These are phyloP conservation scores for Corylus americana DNA, from an alignment of 306 rosid genomes.

Conservation along the genomic window DNA sequence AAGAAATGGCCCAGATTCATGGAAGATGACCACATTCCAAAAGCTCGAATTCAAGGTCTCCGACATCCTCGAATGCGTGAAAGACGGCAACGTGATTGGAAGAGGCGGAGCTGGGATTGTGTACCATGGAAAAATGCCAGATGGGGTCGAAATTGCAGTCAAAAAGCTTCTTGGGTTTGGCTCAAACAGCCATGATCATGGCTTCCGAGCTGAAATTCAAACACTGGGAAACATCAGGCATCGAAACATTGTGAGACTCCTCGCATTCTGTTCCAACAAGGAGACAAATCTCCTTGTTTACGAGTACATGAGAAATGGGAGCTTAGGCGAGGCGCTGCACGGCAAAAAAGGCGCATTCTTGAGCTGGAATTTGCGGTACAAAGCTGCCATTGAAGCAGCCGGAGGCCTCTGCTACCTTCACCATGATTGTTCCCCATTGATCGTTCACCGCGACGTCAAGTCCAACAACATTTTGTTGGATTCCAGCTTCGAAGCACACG, in stretches of 20 bases:
- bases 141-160: conserved; percentile 76
- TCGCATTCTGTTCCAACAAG: conserved; percentile 81
- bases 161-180: conserved; percentile 75
- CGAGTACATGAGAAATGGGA: conserved; percentile 89
- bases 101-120: conserved; percentile 94
- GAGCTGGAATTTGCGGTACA: conserved; percentile 78
- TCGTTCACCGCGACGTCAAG: conserved; percentile 81
- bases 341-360: conserved; percentile 56
- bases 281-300: conserved; percentile 75
- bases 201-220: conserved; percentile 81
- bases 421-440: conserved; percentile 85
- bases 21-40: conserved; percentile 80
- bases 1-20: conserved; percentile 46
- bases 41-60: conserved; percentile 68
- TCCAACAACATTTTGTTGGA: conserved; percentile 82
- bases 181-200: conserved; percentile 66
- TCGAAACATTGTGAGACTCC: conserved; percentile 74
- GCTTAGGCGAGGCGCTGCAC: conserved; percentile 81
- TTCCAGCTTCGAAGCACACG: conserved; percentile 82
- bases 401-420: conserved; percentile 85
- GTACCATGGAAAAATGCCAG: conserved; percentile 89
- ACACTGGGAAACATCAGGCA: conserved; percentile 87
- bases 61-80: conserved; percentile 77
- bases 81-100: conserved; percentile 86
- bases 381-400: conserved; percentile 74